Percentiles rank a stretch among this genome's conserved stretches.
These are phyloP conservation scores for Nemania diffusa DNA, from an alignment of 2,329 filamentous ascomycete genomes.

Conservation along the genomic window DNA sequence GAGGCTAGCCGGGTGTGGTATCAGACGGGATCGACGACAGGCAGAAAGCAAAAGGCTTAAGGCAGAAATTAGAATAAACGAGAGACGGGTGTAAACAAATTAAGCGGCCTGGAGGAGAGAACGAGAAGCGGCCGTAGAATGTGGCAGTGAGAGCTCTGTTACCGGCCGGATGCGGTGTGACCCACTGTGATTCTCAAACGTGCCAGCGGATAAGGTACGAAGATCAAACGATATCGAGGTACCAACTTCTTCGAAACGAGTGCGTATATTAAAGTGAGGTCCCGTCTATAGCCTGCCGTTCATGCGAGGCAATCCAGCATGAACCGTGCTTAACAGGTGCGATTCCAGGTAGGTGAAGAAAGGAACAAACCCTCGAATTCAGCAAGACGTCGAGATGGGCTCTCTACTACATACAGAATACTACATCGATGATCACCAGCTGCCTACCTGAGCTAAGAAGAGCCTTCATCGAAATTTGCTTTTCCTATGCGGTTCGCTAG, in stretches of 20 bases:
- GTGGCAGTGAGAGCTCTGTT: conserved; percentile 29
- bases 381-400: conserved; percentile 10
- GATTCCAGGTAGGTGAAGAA: background rate
- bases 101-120: conserved; percentile 24
- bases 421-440: background rate
- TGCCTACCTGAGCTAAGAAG: conserved; percentile 3
- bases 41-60: conserved; percentile 24
- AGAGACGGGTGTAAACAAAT: conserved; percentile 20
- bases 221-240: conserved; percentile 43
- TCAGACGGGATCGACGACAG: conserved; percentile 19
- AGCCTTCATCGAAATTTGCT: conserved; percentile 36
- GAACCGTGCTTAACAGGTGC: conserved; percentile 17
- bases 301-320: conserved; percentile 38
- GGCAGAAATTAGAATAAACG: conserved; percentile 18
- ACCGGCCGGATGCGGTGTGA: conserved; percentile 35
- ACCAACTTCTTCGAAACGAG: conserved; percentile 33
- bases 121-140: conserved; percentile 21
- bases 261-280: conserved; percentile 28
- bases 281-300: conserved; percentile 32
- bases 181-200: conserved; percentile 35
- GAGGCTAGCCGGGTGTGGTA: conserved; percentile 19
- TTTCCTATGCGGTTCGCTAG: conserved; percentile 21
- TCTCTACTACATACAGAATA: background rate
- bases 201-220: conserved; percentile 39
- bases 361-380: conserved; percentile 24